phyloP scores from a whole-genome alignment of 768 basidiomycete species.

The Agaricus bisporus region DNA sequence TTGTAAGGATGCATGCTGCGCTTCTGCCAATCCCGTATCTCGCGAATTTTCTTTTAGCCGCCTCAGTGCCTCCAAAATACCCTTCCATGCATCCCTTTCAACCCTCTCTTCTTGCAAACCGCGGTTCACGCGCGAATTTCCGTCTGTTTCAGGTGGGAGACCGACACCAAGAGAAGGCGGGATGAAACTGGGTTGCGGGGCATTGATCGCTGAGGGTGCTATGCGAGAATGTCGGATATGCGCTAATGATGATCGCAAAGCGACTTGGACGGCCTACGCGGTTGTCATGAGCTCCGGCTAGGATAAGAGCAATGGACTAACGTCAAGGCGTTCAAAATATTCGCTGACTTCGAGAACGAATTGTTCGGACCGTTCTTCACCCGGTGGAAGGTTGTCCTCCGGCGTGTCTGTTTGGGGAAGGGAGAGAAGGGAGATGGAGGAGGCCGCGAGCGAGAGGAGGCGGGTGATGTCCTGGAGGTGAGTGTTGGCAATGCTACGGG shows the following conservation, averaged over 20 bases:
- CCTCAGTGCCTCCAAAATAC: constrained; percentile 61
- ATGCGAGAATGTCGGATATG: constrained; percentile 79
- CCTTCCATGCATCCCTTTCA: constrained; percentile 74
- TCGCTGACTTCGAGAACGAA: constrained; percentile 82
- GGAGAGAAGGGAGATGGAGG: constrained; percentile 72
- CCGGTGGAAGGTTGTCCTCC: constrained; percentile 65
- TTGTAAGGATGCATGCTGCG: neutral
- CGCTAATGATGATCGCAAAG: constrained; percentile 72
- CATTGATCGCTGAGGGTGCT: constrained; percentile 83
- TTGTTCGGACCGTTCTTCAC: constrained; percentile 79
- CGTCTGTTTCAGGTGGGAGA: constrained; percentile 40
- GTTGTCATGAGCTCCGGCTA: constrained; percentile 5
- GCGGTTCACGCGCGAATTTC: constrained; percentile 34
- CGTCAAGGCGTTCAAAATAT: constrained; percentile 80
- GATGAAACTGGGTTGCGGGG: constrained; percentile 64
- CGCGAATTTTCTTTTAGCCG: constrained; percentile 45
- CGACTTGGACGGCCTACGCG: constrained; percentile 63
- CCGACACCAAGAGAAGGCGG: constrained; percentile 78
- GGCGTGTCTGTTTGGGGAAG: constrained; percentile 77
- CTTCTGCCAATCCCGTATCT: constrained; percentile 11
- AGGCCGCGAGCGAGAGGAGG: constrained; percentile 68
- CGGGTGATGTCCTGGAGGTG: constrained; percentile 66
- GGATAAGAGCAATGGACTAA: constrained; percentile 24
- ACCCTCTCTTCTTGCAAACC: constrained; percentile 76
- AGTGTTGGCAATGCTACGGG: neutral